Evolutionary conservation across 768 basidiomycete genomes (phyloP).

Genomic region (Trametes cingulata): DNA sequence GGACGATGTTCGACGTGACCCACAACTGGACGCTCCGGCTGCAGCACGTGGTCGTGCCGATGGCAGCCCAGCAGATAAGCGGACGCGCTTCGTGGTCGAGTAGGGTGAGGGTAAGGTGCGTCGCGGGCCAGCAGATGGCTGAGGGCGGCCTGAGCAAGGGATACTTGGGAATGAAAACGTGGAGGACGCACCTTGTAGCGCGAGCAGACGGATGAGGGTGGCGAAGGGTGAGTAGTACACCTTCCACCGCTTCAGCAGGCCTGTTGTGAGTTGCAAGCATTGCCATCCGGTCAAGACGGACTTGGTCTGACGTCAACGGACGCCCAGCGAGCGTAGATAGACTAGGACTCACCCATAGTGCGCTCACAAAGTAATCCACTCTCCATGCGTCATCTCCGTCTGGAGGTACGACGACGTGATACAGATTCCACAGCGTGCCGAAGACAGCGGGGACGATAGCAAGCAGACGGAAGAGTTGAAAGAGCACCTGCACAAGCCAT

Average conservation of each 20-base stretch:
- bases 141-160: not conserved
- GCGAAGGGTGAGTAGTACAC: constrained; percentile 87
- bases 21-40: constrained; percentile 88
- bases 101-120: constrained; percentile 77
- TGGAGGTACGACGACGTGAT: constrained; percentile 52
- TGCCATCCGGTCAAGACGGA: constrained; percentile 86
- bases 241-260: constrained; percentile 87
- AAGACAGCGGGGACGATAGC: constrained; percentile 72
- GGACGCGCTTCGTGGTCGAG: constrained; percentile 72
- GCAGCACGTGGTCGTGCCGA: constrained; percentile 85
- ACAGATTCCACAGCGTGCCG: constrained; percentile 64
- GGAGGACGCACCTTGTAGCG: constrained; percentile 59
- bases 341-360: constrained; percentile 61
- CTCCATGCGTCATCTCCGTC: constrained; percentile 36
- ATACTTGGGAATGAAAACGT: not conserved
- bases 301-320: constrained; percentile 40
- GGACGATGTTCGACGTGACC: constrained; percentile 87
- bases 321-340: not conserved
- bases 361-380: constrained; percentile 66
- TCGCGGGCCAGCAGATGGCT: constrained; percentile 96
- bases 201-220: constrained; percentile 88
- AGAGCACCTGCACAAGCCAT: constrained; percentile 61
- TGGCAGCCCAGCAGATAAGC: constrained; percentile 85
- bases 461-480: constrained; percentile 68
- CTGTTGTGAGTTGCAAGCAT: constrained; percentile 84